These are phyloP conservation scores for Neofusicoccum kwambonambiense DNA, from an alignment of 2,329 filamentous ascomycete genomes.

Conservation along the genomic window DNA sequence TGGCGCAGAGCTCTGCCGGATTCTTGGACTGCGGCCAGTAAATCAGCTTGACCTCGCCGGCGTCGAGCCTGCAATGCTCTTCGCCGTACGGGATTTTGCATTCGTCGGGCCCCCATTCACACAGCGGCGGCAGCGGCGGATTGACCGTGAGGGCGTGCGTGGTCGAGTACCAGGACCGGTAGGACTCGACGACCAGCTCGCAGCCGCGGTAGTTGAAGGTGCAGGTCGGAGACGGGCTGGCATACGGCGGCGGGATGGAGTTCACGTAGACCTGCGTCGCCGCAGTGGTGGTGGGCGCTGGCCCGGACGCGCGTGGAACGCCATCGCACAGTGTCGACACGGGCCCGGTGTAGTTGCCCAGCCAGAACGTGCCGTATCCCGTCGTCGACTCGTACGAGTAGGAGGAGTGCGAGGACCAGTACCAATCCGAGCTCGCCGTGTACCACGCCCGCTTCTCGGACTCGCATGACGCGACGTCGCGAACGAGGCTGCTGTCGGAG, in stretches of 20 bases:
- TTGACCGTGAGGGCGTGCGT: neutral
- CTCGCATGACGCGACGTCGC: neutral
- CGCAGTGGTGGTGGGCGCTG: neutral
- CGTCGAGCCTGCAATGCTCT: neutral
- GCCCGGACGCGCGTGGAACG: neutral
- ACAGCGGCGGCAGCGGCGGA: neutral
- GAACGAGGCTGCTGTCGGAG: slow-evolving; percentile 1
- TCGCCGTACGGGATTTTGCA: slow-evolving; percentile 1
- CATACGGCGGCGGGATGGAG: neutral
- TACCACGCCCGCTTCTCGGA: slow-evolving; percentile 4
- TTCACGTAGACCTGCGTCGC: neutral
- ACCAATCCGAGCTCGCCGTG: neutral
- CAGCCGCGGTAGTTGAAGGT: slow-evolving; percentile 15
- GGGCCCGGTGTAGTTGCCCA: slow-evolving; percentile 8
- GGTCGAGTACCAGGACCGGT: neutral
- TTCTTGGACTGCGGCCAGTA: slow-evolving; percentile 16
- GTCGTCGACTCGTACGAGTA: slow-evolving; percentile 3
- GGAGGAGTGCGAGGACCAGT: slow-evolving; percentile 1
- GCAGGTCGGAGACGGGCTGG: slow-evolving; percentile 8
- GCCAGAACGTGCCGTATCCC: neutral
- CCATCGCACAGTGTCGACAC: slow-evolving; percentile 14
- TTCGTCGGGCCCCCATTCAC: neutral
- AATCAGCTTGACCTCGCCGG: slow-evolving; percentile 11
- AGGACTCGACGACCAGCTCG: slow-evolving; percentile 1
- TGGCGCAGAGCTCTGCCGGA: neutral